phyloP scores from a whole-genome alignment of 139 green algal species.

The Tetraselmis striata region DNA sequence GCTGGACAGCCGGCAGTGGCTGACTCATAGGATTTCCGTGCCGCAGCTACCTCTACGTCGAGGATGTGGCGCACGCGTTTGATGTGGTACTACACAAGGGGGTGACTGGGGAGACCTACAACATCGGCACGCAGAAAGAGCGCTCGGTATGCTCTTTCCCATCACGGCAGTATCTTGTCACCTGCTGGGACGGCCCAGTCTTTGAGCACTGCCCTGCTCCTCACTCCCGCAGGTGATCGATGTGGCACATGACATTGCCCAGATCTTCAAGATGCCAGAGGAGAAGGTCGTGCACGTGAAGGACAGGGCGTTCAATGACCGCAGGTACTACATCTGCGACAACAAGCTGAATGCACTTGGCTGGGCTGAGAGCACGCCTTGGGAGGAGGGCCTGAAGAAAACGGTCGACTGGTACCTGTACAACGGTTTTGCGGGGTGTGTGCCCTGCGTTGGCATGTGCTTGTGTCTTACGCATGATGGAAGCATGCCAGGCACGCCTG shows the following conservation, averaged over 20 bases:
- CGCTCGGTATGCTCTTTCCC: too few relatives aligned
- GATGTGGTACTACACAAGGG: slow-evolving; percentile 79
- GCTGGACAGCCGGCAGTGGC: too few relatives aligned
- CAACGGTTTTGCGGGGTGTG: too few relatives aligned
- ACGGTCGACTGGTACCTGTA: slow-evolving; percentile 87
- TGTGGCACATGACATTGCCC: slow-evolving; percentile 47
- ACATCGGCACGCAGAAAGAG: slow-evolving; percentile 94
- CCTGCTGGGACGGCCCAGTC: too few relatives aligned
- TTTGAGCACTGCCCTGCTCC: too few relatives aligned
- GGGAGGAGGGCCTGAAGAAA: slow-evolving; percentile 85
- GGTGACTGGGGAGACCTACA: slow-evolving; percentile 80
- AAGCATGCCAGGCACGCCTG: too few relatives aligned
- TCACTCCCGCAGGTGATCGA: too few relatives aligned
- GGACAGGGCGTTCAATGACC: slow-evolving; percentile 86
- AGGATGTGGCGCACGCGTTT: slow-evolving; percentile 91
- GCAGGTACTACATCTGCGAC: slow-evolving; percentile 91
- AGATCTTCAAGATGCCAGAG: slow-evolving; percentile 45
- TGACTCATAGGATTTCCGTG: too few relatives aligned
- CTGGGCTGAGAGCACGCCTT: slow-evolving; percentile 80
- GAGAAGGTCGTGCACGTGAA: slow-evolving; percentile 46
- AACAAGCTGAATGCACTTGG: slow-evolving; percentile 85
- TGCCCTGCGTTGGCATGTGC: too few relatives aligned
- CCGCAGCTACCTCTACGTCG: slow-evolving; percentile 82
- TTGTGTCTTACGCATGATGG: too few relatives aligned
- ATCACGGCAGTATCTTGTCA: too few relatives aligned